These are phyloP conservation scores for Hypomontagnella monticulosa DNA, from an alignment of 495 filamentous ascomycete genomes.

Conservation along the genomic window DNA sequence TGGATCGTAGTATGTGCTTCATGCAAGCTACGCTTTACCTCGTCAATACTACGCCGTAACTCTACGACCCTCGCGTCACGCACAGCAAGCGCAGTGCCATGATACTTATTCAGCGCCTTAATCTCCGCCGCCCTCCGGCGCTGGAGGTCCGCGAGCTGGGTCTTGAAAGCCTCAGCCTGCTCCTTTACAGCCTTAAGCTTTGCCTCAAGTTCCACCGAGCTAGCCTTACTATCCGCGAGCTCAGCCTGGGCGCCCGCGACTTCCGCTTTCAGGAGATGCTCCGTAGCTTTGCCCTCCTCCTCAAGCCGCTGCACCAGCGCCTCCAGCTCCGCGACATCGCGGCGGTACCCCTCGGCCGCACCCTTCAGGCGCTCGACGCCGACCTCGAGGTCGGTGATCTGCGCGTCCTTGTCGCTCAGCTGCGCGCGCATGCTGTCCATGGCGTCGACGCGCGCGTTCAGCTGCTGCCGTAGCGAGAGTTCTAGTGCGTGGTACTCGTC, in stretches of 20 bases:
- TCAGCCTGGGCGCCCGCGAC: slow-evolving; percentile 48
- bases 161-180: slow-evolving; percentile 46
- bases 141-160: slow-evolving; percentile 55
- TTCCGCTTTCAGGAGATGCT: slow-evolving; percentile 42
- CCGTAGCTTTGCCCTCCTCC: slow-evolving; percentile 53
- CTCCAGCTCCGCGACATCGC: slow-evolving; percentile 72
- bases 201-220: slow-evolving; percentile 50
- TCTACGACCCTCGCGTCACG: slow-evolving; percentile 56
- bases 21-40: slow-evolving; percentile 47
- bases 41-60: slow-evolving; percentile 51
- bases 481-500: slow-evolving; percentile 64
- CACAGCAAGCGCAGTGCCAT: slow-evolving; percentile 52
- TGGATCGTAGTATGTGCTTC: slow-evolving; percentile 50
- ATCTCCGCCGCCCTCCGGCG: slow-evolving; percentile 54
- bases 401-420: slow-evolving; percentile 58
- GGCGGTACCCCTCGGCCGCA: slow-evolving; percentile 70
- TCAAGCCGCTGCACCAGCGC: slow-evolving; percentile 68
- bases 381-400: slow-evolving; percentile 65
- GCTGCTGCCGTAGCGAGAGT: slow-evolving; percentile 57
- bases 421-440: slow-evolving; percentile 55
- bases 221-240: slow-evolving; percentile 50
- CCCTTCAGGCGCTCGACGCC: slow-evolving; percentile 68
- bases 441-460: slow-evolving; percentile 53
- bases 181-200: slow-evolving; percentile 39
- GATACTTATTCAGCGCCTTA: slow-evolving; percentile 42